These are phyloP conservation scores for Beauveria sp. DNA, from an alignment of 2,329 filamentous ascomycete genomes.

Conservation along the genomic window DNA sequence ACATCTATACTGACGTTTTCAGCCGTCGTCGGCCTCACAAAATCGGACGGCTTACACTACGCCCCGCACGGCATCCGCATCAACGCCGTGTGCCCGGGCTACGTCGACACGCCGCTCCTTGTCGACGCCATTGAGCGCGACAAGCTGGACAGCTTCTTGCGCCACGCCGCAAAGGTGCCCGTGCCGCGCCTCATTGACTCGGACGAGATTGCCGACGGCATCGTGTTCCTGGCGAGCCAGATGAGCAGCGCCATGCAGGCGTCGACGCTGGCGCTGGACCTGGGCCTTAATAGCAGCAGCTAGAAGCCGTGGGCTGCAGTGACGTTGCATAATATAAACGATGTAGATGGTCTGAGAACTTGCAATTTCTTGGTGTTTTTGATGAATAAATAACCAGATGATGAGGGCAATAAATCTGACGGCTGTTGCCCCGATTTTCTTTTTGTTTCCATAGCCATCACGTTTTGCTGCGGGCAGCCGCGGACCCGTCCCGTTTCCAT, in stretches of 20 bases:
- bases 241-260: constrained; percentile 48
- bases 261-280: constrained; percentile 14
- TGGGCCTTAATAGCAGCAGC: neutral
- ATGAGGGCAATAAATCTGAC: too few relatives aligned
- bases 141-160: neutral
- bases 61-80: constrained; percentile 45
- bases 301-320: neutral
- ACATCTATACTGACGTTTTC: neutral
- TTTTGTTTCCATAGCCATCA: too few relatives aligned
- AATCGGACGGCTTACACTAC: constrained; percentile 46
- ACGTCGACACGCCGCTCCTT: constrained; percentile 23
- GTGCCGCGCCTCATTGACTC: constrained; percentile 12
- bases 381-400: too few relatives aligned
- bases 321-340: neutral
- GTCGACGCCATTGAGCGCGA: neutral
- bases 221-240: constrained; percentile 43
- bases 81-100: constrained; percentile 53
- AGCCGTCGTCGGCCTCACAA: constrained; percentile 43
- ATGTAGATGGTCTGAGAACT: too few relatives aligned
- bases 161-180: constrained; percentile 8
- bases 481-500: too few relatives aligned
- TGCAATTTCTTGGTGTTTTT: too few relatives aligned
- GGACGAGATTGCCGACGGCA: constrained; percentile 47
- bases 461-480: too few relatives aligned
- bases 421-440: too few relatives aligned